phyloP scores from a whole-genome alignment of 2,329 filamentous ascomycete genomes.

The Microsporum canis region DNA sequence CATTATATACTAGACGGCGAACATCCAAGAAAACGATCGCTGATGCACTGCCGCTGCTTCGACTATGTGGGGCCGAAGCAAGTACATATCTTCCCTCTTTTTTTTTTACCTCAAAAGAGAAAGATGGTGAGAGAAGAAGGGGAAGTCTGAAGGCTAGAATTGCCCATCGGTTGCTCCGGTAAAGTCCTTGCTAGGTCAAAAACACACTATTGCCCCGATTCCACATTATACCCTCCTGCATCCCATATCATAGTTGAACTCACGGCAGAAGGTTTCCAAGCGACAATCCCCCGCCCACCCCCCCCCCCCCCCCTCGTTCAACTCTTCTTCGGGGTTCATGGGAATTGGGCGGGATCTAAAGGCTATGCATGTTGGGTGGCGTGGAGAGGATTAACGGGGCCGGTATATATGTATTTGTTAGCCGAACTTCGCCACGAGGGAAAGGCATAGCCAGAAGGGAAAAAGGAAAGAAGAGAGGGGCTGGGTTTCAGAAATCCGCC shows the following conservation, averaged over 20 bases:
- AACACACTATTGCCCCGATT: background rate
- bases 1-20: background rate
- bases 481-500: background rate
- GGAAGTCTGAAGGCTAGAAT: background rate
- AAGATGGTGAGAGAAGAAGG: background rate
- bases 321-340: background rate
- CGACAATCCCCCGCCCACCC: background rate
- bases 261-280: background rate
- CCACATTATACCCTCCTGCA: background rate
- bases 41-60: background rate
- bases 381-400: background rate
- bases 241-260: background rate
- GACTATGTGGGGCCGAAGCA: background rate
- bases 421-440: background rate
- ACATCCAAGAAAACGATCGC: background rate
- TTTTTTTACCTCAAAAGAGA: background rate
- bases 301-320: background rate
- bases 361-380: conserved; percentile 1
- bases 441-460: background rate
- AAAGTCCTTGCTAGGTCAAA: background rate
- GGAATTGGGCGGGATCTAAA: background rate
- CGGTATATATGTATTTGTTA: background rate
- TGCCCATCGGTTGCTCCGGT: background rate
- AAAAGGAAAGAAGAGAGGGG: background rate
- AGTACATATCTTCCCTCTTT: background rate